These are phyloP conservation scores for Fusarium veterinarium DNA, from an alignment of 2,329 filamentous ascomycete species.

Conservation along the genomic window DNA sequence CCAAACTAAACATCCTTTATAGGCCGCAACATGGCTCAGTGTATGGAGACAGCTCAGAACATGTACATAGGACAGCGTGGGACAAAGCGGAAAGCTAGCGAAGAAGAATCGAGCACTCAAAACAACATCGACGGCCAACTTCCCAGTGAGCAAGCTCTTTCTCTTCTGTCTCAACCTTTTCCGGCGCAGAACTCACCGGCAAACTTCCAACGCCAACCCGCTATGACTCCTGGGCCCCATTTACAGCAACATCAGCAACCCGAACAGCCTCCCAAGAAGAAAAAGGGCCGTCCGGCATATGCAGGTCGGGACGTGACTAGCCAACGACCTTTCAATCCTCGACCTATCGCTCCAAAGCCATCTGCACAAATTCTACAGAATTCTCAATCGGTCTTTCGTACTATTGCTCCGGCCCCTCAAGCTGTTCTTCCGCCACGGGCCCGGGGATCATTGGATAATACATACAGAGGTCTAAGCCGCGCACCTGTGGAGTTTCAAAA, in stretches of 20 bases:
- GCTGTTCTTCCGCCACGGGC: neutral
- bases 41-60: conserved; percentile 54
- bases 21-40: conserved; percentile 63
- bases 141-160: conserved; percentile 3
- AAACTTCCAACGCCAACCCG: conserved; percentile 43
- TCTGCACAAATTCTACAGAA: conserved; percentile 23
- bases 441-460: neutral
- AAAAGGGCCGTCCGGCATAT: conserved; percentile 59
- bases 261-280: conserved; percentile 47
- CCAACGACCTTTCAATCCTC: conserved; percentile 49
- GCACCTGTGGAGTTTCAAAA: neutral
- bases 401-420: conserved; percentile 24
- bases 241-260: conserved; percentile 5
- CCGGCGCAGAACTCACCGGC: neutral
- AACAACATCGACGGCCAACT: conserved; percentile 24
- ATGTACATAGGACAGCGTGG: conserved; percentile 50
- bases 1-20: neutral
- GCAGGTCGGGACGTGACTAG: conserved; percentile 54
- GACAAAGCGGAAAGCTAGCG: conserved; percentile 47
- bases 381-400: neutral
- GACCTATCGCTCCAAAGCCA: conserved; percentile 48
- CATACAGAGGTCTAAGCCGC: neutral
- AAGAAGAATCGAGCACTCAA: conserved; percentile 50
- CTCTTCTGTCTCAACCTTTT: conserved; percentile 1
- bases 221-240: conserved; percentile 10